These are phyloP conservation scores for Thuja plicata DNA, from an alignment of 83 land plant genomes.

Conservation along the genomic window DNA sequence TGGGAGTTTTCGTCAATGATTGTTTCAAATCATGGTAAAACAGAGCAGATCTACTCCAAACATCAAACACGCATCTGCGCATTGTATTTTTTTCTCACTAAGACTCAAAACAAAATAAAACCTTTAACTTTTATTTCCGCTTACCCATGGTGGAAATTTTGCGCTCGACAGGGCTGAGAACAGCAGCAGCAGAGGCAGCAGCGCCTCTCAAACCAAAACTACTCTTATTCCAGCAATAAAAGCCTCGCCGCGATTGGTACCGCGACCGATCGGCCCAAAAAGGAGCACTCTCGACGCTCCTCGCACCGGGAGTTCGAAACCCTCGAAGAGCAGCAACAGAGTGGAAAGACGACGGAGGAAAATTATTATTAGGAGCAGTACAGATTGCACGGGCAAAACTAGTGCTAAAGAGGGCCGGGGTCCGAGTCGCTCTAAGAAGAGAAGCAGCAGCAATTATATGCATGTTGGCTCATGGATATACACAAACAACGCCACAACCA, in stretches of 20 bases:
- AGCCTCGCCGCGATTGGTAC: neutral
- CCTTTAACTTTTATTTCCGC: neutral
- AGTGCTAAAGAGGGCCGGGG: neutral
- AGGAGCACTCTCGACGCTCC: neutral
- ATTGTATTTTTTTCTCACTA: neutral
- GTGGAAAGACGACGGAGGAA: neutral
- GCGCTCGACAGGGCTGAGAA: conserved; percentile 4
- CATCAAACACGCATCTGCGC: neutral
- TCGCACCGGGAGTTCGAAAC: neutral
- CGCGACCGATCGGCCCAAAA: neutral
- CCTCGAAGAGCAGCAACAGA: conserved; percentile 3
- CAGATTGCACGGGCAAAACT: neutral
- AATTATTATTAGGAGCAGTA: neutral
- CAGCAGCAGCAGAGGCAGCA: neutral
- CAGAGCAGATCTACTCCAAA: neutral
- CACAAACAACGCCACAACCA: neutral
- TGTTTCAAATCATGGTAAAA: neutral
- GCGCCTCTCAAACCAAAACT: neutral
- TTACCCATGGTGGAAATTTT: conserved; percentile 12
- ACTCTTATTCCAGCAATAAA: neutral
- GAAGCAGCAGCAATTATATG: conserved; percentile 9
- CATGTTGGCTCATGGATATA: conserved; percentile 4
- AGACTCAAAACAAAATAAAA: neutral
- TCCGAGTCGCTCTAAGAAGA: conserved; percentile 14
- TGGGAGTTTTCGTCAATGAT: neutral